Percentiles rank a stretch among this genome's conserved stretches.
Evolutionary conservation across 2,329 filamentous ascomycete genomes (phyloP).

Genomic region (Trichoderma afroharzianum): DNA sequence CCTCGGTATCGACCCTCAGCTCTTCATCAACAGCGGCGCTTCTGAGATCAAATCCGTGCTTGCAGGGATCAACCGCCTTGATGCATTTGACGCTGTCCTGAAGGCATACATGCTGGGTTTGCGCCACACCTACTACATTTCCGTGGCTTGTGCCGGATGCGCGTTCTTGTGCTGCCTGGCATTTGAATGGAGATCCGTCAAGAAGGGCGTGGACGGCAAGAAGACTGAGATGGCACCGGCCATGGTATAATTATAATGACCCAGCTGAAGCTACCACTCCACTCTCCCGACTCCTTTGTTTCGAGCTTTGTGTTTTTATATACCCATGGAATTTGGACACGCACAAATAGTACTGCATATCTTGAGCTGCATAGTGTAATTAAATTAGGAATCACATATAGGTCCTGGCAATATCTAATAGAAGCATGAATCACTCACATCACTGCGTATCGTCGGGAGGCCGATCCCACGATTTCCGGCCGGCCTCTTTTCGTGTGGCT

Average conservation of each 20-base stretch:
- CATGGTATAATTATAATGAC: not conserved
- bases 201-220: slow-evolving; percentile 36
- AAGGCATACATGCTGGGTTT: slow-evolving; percentile 49
- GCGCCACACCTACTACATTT: slow-evolving; percentile 50
- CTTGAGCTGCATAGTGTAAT: not conserved
- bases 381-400: not conserved
- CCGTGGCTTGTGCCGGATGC: slow-evolving; percentile 43
- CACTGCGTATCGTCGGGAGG: slow-evolving; percentile 42
- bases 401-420: not conserved
- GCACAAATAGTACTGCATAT: not conserved
- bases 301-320: slow-evolving; percentile 8
- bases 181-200: slow-evolving; percentile 53
- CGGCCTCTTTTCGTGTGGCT: slow-evolving; percentile 17
- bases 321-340: not conserved
- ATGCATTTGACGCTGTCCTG: slow-evolving; percentile 42
- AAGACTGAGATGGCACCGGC: slow-evolving; percentile 23
- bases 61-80: slow-evolving; percentile 37
- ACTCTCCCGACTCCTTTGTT: not conserved
- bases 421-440: slow-evolving; percentile 7
- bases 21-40: slow-evolving; percentile 53
- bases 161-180: slow-evolving; percentile 44
- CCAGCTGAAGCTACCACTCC: not conserved
- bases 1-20: slow-evolving; percentile 42
- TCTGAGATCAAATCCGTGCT: slow-evolving; percentile 47
- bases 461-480: slow-evolving; percentile 34